Percentiles rank a stretch among this genome's conserved stretches.
These are phyloP conservation scores for Bassia scoparia DNA, from an alignment of 148 eudicot genomes.

Conservation along the genomic window DNA sequence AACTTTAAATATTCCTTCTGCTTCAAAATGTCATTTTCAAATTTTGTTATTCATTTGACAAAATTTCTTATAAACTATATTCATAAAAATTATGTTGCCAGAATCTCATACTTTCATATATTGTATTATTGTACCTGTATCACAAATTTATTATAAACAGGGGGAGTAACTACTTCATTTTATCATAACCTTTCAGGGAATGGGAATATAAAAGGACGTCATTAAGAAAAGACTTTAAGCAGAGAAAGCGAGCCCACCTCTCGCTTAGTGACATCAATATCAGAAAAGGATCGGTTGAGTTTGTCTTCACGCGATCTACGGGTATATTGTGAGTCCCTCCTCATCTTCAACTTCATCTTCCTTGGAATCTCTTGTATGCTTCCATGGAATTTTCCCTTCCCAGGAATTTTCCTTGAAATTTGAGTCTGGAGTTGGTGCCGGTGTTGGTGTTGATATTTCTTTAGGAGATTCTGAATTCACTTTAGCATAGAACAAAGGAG, in stretches of 20 bases:
- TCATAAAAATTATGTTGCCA: not conserved
- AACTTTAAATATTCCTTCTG: not conserved
- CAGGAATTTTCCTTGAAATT: constrained; percentile 51
- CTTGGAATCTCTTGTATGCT: constrained; percentile 67
- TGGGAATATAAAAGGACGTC: not conserved
- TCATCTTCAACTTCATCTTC: constrained; percentile 87
- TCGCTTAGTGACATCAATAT: constrained; percentile 87
- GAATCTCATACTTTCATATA: not conserved
- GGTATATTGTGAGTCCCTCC: constrained; percentile 68
- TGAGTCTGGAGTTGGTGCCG: constrained; percentile 40
- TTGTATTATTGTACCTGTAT: not conserved
- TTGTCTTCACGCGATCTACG: constrained; percentile 74
- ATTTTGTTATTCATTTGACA: no score
- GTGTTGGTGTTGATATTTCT: constrained; percentile 25
- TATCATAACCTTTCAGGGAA: not conserved
- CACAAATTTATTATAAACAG: not conserved
- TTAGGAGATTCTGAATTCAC: constrained; percentile 54
- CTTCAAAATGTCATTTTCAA: not conserved
- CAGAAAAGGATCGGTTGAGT: constrained; percentile 62
- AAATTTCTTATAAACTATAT: no score
- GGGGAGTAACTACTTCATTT: not conserved
- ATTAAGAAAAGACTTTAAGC: not conserved
- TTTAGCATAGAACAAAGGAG: constrained; percentile 28
- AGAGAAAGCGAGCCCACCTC: constrained; percentile 71
- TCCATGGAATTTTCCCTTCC: constrained; percentile 58